phyloP scores from a whole-genome alignment of 176 grass and related monocot species.

The Cenchrus americanus region DNA sequence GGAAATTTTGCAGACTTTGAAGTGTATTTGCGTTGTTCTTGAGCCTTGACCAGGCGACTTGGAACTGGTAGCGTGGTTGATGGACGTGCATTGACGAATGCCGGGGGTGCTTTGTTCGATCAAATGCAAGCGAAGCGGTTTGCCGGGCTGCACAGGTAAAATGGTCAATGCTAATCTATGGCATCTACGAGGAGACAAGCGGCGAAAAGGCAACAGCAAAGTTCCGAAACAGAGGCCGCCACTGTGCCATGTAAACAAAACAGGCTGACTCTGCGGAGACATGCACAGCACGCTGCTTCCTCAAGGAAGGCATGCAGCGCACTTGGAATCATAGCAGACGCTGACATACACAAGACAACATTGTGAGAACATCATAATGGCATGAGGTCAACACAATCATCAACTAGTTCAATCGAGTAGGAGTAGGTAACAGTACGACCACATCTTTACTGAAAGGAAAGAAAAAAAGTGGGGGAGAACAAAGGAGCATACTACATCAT shows the following conservation, averaged over 20 bases:
- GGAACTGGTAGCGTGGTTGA: not conserved
- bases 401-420: not conserved
- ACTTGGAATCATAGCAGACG: not conserved
- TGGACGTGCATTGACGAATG: slow-evolving; percentile 13
- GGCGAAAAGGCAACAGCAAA: not conserved
- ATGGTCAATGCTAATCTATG: slow-evolving; percentile 41
- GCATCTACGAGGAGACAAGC: not conserved
- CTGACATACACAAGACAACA: not conserved
- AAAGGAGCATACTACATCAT: not conserved
- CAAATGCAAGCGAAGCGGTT: not conserved
- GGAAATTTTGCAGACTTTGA: not conserved
- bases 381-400: slow-evolving; percentile 7
- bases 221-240: not conserved
- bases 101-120: not conserved
- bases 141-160: slow-evolving; percentile 2
- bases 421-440: not conserved
- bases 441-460: not conserved
- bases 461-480: not conserved
- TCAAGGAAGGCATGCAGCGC: slow-evolving; percentile 24
- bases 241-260: slow-evolving; percentile 31
- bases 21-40: not conserved
- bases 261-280: slow-evolving; percentile 24
- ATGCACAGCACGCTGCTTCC: not conserved
- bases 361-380: not conserved
- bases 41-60: slow-evolving; percentile 9